phyloP scores from a whole-genome alignment of 2,329 filamentous ascomycete species.

The Akanthomyces dipterigenus region DNA sequence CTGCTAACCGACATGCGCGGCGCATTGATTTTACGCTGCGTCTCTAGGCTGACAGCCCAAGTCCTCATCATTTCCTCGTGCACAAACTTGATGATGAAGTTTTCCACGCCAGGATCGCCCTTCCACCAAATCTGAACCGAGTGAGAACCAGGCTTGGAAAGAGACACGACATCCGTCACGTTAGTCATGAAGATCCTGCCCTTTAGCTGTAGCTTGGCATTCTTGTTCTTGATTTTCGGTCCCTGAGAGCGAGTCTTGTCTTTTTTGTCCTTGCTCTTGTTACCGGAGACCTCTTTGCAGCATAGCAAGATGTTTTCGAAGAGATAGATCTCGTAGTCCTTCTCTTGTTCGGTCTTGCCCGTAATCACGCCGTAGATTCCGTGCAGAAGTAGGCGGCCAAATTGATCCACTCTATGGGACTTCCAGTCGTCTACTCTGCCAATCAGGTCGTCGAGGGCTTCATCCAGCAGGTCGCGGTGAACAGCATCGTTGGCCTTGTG shows the following conservation, averaged over 20 bases:
- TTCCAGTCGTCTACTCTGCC: constrained; percentile 94
- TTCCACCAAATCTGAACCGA: constrained; percentile 99
- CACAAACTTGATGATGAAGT: constrained; percentile 88
- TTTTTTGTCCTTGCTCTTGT: constrained; percentile 74
- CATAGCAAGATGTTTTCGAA: constrained; percentile 94
- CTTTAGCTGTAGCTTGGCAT: constrained; percentile 85
- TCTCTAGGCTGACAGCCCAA: constrained; percentile 76
- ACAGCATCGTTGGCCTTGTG: constrained; percentile 86
- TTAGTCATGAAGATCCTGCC: constrained; percentile 99
- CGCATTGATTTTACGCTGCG: constrained; percentile 60
- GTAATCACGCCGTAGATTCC: constrained; percentile 91
- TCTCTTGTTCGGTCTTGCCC: constrained; percentile 80
- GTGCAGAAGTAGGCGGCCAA: constrained; percentile 80
- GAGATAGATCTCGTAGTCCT: constrained; percentile 97
- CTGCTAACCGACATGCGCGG: constrained; percentile 40
- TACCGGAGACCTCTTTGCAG: constrained; percentile 88
- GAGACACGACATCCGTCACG: constrained; percentile 85
- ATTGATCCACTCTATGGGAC: constrained; percentile 81
- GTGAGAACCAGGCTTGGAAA: constrained; percentile 84
- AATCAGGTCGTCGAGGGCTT: constrained; percentile 77
- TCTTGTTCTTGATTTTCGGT: constrained; percentile 56
- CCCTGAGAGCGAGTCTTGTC: constrained; percentile 51
- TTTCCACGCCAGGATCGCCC: constrained; percentile 89
- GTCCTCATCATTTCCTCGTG: constrained; percentile 92
- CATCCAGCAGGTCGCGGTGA: constrained; percentile 75